These are phyloP conservation scores for Lipomyces orientalis DNA, from an alignment of 805 yeast genomes.

Conservation along the genomic window DNA sequence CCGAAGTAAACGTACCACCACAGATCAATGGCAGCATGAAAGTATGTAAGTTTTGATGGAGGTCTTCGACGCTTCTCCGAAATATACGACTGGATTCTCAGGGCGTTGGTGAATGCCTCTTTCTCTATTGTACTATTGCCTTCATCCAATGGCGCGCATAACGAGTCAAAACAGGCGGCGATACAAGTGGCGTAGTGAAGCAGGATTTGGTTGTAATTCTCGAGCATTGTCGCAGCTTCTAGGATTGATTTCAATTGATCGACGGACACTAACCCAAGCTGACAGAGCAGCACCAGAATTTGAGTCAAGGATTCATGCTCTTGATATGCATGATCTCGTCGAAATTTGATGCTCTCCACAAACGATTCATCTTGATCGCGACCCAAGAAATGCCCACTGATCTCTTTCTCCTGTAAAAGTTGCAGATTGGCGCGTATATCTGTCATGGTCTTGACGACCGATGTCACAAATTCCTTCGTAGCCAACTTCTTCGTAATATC, in stretches of 20 bases:
- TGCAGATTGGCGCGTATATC: constrained; percentile 62
- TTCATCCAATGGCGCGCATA: constrained; percentile 21
- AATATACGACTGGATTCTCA: constrained; percentile 19
- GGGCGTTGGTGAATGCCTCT: constrained; percentile 28
- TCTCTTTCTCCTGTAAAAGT: constrained; percentile 57
- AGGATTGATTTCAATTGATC: constrained; percentile 51
- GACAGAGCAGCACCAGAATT: constrained; percentile 57
- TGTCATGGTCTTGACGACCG: constrained; percentile 60
- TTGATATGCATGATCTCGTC: constrained; percentile 64
- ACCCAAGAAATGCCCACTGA: constrained; percentile 59
- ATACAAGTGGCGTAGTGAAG: constrained; percentile 64
- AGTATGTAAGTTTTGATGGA: constrained; percentile 26
- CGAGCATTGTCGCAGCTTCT: constrained; percentile 54
- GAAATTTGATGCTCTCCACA: constrained; percentile 57
- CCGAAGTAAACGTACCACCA: constrained; percentile 39
- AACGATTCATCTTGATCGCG: constrained; percentile 52
- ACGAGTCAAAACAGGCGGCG: constrained; percentile 19
- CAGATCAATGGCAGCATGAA: constrained; percentile 34
- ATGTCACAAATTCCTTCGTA: constrained; percentile 46
- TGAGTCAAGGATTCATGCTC: constrained; percentile 78
- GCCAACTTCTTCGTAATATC: constrained; percentile 19
- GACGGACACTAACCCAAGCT: constrained; percentile 44
- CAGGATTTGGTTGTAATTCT: constrained; percentile 66
- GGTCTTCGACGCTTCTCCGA: constrained; percentile 18
- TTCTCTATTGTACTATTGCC: background rate